Base-by-base conservation (phyloP, 805 yeast genomes). In the Zygosaccharomyces bailii region DNA sequence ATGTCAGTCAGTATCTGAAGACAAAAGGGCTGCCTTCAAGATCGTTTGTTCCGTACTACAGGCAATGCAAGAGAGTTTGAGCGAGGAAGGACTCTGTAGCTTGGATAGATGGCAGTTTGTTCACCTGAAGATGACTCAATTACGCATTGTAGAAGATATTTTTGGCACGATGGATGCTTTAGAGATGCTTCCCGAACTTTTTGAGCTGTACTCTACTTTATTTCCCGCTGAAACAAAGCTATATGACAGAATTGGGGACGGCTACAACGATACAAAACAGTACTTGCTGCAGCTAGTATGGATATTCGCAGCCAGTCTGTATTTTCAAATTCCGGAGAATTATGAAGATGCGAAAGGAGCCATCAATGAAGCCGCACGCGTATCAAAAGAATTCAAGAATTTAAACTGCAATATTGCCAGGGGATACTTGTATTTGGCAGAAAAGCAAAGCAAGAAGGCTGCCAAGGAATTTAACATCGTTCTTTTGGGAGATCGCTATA, bases 91-190 rank as follows among this genome's bases (percentile, higher is more conserved):
- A 11, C 31, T 54, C 34, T 24, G 45, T 5, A 13, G 53, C 24
- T 39, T 38, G 45, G 49, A 66, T 29, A 66, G 75, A 55, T 68
- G 75, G 66, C 80, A 74, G 45, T 73, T 80, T 44, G 58, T 82
- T 42, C 86, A 86, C 58, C 71, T 88, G 59, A 85, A 85, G 54
- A 71, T 85, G 64, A 83, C 96, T 0, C 86, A 84, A 54, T 66
- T 88, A 29, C 79, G 86, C 1, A 68, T 87, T n/a, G 66, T 79
- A 42, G 89, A 84, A 55, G 72, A 78, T 4, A 67, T 76, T 3
- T 71, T 75, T 45, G 91, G 88, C 5, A 64, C 73, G 1, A 68
- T 72, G 21, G 75, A 75, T 34, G 79, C 88, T 0, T 60, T 86
- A 47, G 86, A 82, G 33, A 69, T 72, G 39, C 59, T 89, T n/a